Base-by-base conservation (phyloP, 73 alveolate species). In the Stentor roeselii region DNA sequence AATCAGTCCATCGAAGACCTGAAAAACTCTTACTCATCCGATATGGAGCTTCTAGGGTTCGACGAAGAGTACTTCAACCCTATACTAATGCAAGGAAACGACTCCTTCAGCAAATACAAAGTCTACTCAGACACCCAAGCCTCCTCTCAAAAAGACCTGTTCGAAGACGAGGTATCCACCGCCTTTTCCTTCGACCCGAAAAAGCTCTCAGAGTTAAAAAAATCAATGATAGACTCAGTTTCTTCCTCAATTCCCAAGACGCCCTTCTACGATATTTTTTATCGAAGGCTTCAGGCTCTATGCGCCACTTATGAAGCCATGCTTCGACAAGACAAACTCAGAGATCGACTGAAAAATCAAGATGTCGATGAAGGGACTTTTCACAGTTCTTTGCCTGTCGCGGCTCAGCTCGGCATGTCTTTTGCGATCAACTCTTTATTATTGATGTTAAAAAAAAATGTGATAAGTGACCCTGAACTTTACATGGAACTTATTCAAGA, bases 281-380 rank as follows among this genome's bases (percentile, higher is more conserved):
- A 50, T 50, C 67, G 67, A 11, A 50, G 67, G 21, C 80, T 67
- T 40, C 80, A 67, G 34, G 80, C 80, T 40, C n/a, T 67, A 27
- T 67, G 41, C 34, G 41, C 42, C 50, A 67, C 34, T 67, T 67
- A 21, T 67, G 80, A 67, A 67, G 37, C 80, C 11, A 21, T 67
- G 11, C 80, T 67, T 21, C 1, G 80, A 1, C 80, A 21, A 21
- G 80, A 67, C 11, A 21, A 67, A 32, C n/a, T 32, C 34, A n/a
- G 80, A 21, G 37, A 67, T 21, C 37, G 11, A 21, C 80, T 21
- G 1, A 14, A 15, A 36, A 34, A n/a, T 15, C 80, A 67, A 67
- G 80, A 67, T 21, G 21, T 21, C 37, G 37, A 67, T 27, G 21
- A 27, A 21, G 34, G 27, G 34, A 21, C 80, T 32, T 21, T 40